Percentiles rank a stretch among this genome's conserved stretches.
Conservation (phyloP, 2,329 filamentous ascomycete species). For the Penicillium sp. region DNA sequence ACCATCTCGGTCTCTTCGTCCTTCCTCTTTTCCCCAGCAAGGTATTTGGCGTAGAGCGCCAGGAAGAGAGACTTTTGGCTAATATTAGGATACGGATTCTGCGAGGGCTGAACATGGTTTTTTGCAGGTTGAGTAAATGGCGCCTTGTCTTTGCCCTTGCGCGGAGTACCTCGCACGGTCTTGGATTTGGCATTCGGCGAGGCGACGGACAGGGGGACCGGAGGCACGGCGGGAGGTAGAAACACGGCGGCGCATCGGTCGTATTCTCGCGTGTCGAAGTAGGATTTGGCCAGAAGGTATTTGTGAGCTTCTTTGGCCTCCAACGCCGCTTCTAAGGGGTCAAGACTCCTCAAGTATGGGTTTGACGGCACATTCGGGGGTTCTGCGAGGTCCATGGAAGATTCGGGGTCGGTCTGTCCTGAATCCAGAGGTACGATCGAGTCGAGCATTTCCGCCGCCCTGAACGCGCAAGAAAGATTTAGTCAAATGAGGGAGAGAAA, state of each 20-base stretch:
- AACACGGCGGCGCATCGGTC: conserved; percentile 90
- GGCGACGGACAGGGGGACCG: conserved; percentile 50
- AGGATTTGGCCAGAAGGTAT: conserved; percentile 84
- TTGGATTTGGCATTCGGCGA: conserved; percentile 35
- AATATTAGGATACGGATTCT: conserved; percentile 47
- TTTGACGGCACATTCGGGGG: conserved; percentile 47
- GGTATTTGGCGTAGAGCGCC: conserved; percentile 83
- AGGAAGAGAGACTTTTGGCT: conserved; percentile 93
- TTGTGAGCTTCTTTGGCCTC: conserved; percentile 74
- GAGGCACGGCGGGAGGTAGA: conserved; percentile 71
- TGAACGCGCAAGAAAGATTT: conserved; percentile 34
- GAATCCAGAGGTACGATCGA: conserved; percentile 60
- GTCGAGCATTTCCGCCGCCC: conserved; percentile 89
- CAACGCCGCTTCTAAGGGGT: conserved; percentile 66
- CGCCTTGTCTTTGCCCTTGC: conserved; percentile 59
- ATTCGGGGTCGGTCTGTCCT: conserved; percentile 55
- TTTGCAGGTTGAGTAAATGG: conserved; percentile 34
- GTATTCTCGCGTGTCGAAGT: conserved; percentile 92
- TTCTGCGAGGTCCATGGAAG: conserved; percentile 51
- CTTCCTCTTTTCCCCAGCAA: conserved; percentile 91
- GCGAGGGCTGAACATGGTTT: conserved; percentile 19
- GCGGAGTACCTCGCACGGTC: conserved; percentile 34
- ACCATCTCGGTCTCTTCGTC: conserved; percentile 98
- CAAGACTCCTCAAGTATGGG: conserved; percentile 50
- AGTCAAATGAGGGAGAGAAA: conserved; percentile 8